A percentile compares a stretch with the other conserved stretches of the same genome.
These are phyloP conservation scores for Acacia melanoxylon DNA, from an alignment of 306 rosid species.

Conservation along the genomic window DNA sequence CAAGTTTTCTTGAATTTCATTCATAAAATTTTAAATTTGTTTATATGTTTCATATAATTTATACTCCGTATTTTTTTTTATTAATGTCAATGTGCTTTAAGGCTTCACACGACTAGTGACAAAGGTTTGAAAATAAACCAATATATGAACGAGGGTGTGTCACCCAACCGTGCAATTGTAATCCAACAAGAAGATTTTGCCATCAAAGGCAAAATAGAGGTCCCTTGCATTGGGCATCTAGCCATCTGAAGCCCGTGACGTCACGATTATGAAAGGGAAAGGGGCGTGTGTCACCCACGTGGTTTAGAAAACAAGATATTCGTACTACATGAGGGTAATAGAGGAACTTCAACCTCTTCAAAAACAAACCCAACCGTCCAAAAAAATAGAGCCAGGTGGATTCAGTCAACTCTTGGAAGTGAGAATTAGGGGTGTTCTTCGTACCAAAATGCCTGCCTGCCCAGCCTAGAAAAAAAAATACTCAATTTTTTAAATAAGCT, in stretches of 20 bases:
- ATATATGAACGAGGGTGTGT: neutral
- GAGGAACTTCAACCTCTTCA: neutral
- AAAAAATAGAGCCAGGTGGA: neutral
- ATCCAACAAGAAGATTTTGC: neutral
- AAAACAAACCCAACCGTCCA: too few relatives aligned
- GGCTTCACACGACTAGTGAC: too few relatives aligned
- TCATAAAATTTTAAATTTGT: too few relatives aligned
- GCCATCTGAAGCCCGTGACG: neutral
- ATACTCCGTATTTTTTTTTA: too few relatives aligned
- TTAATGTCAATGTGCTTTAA: too few relatives aligned
- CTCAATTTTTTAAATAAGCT: too few relatives aligned
- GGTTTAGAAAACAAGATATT: neutral
- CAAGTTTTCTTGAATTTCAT: too few relatives aligned
- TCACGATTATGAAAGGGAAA: neutral
- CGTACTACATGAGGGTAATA: neutral
- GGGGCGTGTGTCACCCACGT: constrained; percentile 31
- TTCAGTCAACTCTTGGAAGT: neutral
- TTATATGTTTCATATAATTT: too few relatives aligned
- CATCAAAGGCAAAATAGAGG: neutral
- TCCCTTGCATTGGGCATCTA: neutral
- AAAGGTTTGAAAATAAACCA: neutral
- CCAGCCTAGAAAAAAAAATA: too few relatives aligned
- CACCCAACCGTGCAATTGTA: neutral
- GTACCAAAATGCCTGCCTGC: too few relatives aligned
- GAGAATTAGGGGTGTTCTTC: neutral